Percentiles rank a stretch among this genome's conserved stretches.
phyloP scores from a whole-genome alignment of 495 filamentous ascomycete genomes.

The Podospora australis region DNA sequence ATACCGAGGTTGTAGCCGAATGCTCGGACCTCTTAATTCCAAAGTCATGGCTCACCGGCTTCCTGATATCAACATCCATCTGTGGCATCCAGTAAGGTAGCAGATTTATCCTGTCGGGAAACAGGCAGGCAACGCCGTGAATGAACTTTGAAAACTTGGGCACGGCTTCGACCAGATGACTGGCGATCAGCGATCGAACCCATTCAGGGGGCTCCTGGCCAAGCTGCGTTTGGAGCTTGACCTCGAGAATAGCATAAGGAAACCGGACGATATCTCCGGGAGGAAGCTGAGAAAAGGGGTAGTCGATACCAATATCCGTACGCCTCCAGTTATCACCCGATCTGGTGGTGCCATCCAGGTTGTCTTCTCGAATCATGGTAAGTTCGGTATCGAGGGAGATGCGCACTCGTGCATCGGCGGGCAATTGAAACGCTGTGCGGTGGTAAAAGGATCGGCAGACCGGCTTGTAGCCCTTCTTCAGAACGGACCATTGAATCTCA shows the following conservation, averaged over 20 bases:
- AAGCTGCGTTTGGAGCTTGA: conserved; percentile 94
- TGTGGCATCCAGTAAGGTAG: conserved; percentile 97
- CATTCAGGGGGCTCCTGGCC: conserved; percentile 97
- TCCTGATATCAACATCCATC: conserved; percentile 97
- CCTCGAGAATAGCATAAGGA: conserved; percentile 93
- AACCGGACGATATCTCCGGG: conserved; percentile 81
- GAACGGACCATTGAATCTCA: conserved; percentile 87
- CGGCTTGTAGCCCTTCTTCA: conserved; percentile 75
- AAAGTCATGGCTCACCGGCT: conserved; percentile 76
- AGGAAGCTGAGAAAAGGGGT: conserved; percentile 83
- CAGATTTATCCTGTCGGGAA: conserved; percentile 80
- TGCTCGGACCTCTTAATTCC: conserved; percentile 77
- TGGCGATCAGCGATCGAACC: conserved; percentile 86
- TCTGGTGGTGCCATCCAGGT: conserved; percentile 70
- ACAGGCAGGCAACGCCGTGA: conserved; percentile 81
- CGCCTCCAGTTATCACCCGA: conserved; percentile 89
- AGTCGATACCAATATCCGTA: conserved; percentile 97
- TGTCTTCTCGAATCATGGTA: conserved; percentile 91
- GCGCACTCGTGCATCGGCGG: conserved; percentile 90
- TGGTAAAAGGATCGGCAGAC: conserved; percentile 95
- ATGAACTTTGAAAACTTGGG: conserved; percentile 99
- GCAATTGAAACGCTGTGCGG: conserved; percentile 94
- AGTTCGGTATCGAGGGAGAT: conserved; percentile 96
- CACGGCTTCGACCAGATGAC: conserved; percentile 93
- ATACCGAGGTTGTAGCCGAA: conserved; percentile 67